Conservation (phyloP, 306 rosid genomes). For the Lathyrus aphaca region DNA sequence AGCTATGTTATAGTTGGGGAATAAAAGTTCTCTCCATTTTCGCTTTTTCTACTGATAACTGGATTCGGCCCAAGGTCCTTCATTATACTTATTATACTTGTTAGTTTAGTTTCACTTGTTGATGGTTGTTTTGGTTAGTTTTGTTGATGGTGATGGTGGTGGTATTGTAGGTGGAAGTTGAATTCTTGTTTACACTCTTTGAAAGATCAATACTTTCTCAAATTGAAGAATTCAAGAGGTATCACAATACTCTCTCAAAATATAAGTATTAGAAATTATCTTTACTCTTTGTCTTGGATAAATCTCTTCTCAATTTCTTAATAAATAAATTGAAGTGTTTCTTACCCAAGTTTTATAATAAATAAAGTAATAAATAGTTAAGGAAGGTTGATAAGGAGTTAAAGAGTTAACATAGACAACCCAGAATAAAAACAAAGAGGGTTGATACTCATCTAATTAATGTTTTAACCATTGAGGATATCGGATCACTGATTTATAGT, state of each 20-base stretch:
- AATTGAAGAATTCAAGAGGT: slow-evolving; percentile 53
- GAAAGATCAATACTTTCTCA: slow-evolving; percentile 52
- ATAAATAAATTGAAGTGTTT: no score
- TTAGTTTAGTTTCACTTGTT: not conserved
- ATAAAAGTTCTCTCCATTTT: slow-evolving; percentile 69
- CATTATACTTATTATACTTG: not conserved
- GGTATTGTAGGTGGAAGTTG: slow-evolving; percentile 64
- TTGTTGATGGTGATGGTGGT: not conserved
- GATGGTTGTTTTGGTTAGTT: not conserved
- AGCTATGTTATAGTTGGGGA: slow-evolving; percentile 61
- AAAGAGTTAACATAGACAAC: no score
- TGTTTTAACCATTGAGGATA: no score
- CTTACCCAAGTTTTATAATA: no score
- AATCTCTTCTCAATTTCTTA: no score
- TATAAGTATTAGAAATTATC: no score
- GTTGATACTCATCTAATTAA: no score
- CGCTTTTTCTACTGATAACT: slow-evolving; percentile 69
- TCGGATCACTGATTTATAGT: no score
- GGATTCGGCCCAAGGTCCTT: slow-evolving; percentile 68
- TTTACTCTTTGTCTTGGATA: no score
- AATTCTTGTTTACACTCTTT: slow-evolving; percentile 61
- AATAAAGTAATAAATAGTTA: no score
- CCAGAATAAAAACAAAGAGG: no score
- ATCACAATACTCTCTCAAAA: not conserved
- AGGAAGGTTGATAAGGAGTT: no score